Evolutionary conservation across 768 basidiomycete species (phyloP).

Genomic region (Roridomyces roridus): DNA sequence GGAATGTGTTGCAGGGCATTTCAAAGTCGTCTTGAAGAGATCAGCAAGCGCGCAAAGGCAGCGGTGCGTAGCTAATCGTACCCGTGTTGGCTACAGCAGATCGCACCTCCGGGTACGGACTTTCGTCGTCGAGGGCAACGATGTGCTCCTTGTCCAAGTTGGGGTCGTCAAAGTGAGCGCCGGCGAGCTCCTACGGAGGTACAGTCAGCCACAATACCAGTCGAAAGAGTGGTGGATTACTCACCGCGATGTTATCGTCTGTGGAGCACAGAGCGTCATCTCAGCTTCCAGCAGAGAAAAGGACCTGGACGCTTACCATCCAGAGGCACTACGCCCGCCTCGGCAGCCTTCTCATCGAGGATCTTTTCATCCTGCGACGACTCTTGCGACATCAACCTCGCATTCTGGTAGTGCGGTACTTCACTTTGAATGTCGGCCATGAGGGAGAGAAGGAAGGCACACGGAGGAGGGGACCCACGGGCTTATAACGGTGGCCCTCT

Average conservation of each 20-base stretch:
- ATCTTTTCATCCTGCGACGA: constrained; percentile 7
- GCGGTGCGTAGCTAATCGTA: background rate
- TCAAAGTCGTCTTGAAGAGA: constrained; percentile 66
- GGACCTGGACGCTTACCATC: constrained; percentile 39
- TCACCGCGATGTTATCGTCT: constrained; percentile 40
- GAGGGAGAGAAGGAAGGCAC: background rate
- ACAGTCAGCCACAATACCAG: no score
- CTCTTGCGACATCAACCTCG: constrained; percentile 26
- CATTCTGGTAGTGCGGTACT: constrained; percentile 30
- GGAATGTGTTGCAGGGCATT: constrained; percentile 60
- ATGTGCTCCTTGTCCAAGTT: constrained; percentile 49
- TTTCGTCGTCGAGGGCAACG: constrained; percentile 62
- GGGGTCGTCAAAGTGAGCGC: constrained; percentile 50
- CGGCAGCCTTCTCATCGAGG: constrained; percentile 31
- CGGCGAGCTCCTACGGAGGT: constrained; percentile 35
- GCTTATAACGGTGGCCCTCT: constrained; percentile 10
- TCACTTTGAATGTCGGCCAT: constrained; percentile 17
- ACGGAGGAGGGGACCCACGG: background rate
- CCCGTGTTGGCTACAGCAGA: constrained; percentile 62
- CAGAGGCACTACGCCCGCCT: constrained; percentile 23
- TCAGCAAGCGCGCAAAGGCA: constrained; percentile 55
- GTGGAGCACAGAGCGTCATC: background rate
- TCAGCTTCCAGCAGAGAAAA: no score
- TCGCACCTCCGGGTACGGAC: constrained; percentile 80
- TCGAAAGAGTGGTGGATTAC: constrained; percentile 7